phyloP scores from a whole-genome alignment of 129 eudicot genomes.

The Flaveria bidentis region DNA sequence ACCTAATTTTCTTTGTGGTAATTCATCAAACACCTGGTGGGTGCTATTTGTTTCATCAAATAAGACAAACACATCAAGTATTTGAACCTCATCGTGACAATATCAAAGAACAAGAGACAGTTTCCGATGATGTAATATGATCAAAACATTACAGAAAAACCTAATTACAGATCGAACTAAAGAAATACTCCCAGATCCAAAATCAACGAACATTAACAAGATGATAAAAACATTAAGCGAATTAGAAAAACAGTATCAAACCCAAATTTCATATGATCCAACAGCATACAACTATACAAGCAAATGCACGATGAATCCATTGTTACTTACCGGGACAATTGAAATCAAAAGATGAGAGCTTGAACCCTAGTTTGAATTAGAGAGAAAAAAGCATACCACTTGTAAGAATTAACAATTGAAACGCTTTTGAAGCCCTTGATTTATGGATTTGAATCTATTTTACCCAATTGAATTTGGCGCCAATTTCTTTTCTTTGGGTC shows the following conservation, averaged over 20 bases:
- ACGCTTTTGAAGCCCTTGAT: slow-evolving; percentile 8
- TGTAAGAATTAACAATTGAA: slow-evolving; percentile 8
- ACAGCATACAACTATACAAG: background rate
- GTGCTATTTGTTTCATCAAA: background rate
- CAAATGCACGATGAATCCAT: background rate
- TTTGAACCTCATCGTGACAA: background rate
- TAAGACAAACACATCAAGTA: background rate
- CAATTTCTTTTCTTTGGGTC: background rate
- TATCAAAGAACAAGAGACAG: background rate
- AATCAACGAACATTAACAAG: background rate
- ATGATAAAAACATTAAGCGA: slow-evolving; percentile 8
- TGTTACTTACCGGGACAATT: slow-evolving; percentile 2
- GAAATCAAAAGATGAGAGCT: background rate
- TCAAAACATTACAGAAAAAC: background rate
- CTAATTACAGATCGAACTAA: background rate
- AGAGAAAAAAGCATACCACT: background rate
- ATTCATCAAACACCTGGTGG: slow-evolving; percentile 24
- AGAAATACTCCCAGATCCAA: background rate
- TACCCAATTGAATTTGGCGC: background rate
- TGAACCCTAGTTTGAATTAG: slow-evolving; percentile 17
- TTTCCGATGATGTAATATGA: background rate
- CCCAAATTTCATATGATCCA: background rate
- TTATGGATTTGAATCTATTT: slow-evolving; percentile 11
- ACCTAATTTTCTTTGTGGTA: slow-evolving; percentile 20
- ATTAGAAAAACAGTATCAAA: background rate